Base-by-base conservation (phyloP, 2,329 filamentous ascomycete genomes). In the Exophiala viscosa region DNA sequence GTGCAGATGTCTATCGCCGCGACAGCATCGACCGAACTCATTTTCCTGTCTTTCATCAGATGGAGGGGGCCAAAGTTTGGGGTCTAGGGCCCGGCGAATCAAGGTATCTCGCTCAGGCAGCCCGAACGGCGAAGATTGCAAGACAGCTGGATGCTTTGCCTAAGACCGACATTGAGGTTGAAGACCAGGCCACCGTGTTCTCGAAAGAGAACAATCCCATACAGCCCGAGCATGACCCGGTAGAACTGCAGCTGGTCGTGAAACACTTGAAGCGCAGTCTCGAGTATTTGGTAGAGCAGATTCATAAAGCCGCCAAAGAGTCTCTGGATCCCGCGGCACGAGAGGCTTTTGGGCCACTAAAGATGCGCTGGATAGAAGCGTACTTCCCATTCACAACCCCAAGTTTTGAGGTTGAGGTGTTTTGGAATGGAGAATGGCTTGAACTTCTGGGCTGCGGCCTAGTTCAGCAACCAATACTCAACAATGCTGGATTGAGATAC, bases 351-450 rank as follows among this genome's bases (percentile, higher is more conserved):
- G 87, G 95, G 65, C 89, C 90, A 3, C 76, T 97, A 35, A 85
- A 84, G 62, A 85, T 96, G 64, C 83, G 93, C 60, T 99, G 93
- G 93, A 85, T 97, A 6, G 92, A 96, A 70, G 90, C 93, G 1
- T 97, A 93, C 72, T 99, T 99, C 73, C 93, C 93, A 35, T 97
- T 97, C 69, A 99, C 93, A 0, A 91, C 86, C 52, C 93, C 93
- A 0, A 93, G 87, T 5, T 99, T 90, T 88, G 93, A 99, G 69
- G 80, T 99, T 18, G 93, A 99, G 67, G 90, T 99, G 8, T 91
- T 88, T 76, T 96, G 92, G 81, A 85, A 87, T 61, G 91, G 88
- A 28, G 88, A 95, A 67, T 99, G 93, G 93, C 84, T 99, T 32
- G 93, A 99, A 72, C 84, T 97, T 3, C 80, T 99, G 1, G 93